phyloP scores from a whole-genome alignment of 768 basidiomycete species.

The Saitozyma podzolica region DNA sequence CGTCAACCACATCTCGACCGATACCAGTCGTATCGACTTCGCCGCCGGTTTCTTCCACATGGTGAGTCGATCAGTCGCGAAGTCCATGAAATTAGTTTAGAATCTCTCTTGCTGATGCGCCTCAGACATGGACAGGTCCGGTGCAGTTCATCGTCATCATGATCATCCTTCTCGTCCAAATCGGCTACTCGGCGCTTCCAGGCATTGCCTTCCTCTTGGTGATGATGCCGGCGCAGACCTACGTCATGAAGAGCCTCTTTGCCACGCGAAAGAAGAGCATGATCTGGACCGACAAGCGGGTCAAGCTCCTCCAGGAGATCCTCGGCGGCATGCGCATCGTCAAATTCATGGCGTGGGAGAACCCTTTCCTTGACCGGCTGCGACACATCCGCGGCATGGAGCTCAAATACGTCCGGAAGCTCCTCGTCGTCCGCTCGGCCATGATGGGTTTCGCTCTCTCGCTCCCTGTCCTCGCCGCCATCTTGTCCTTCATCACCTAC shows the following conservation, averaged over 20 bases:
- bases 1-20: slow-evolving; percentile 75
- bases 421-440: slow-evolving; percentile 63
- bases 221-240: slow-evolving; percentile 68
- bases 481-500: slow-evolving; percentile 69
- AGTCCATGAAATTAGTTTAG: background rate
- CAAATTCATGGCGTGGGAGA: slow-evolving; percentile 89
- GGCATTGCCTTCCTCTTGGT: slow-evolving; percentile 45
- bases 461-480: slow-evolving; percentile 74
- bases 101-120: background rate
- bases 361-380: slow-evolving; percentile 73
- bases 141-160: slow-evolving; percentile 48
- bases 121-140: background rate
- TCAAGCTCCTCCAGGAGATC: slow-evolving; percentile 84
- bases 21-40: slow-evolving; percentile 78
- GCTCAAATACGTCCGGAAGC: slow-evolving; percentile 60
- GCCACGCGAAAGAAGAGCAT: slow-evolving; percentile 69
- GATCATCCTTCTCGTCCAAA: slow-evolving; percentile 66
- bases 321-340: slow-evolving; percentile 86
- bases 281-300: slow-evolving; percentile 84
- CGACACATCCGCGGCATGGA: slow-evolving; percentile 70
- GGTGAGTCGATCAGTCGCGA: slow-evolving; percentile 17
- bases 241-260: slow-evolving; percentile 73
- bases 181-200: slow-evolving; percentile 46
- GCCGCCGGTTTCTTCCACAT: slow-evolving; percentile 70
- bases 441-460: slow-evolving; percentile 67